These are phyloP conservation scores for Mitragyna speciosa DNA, from an alignment of 257 asterid species.

Conservation along the genomic window DNA sequence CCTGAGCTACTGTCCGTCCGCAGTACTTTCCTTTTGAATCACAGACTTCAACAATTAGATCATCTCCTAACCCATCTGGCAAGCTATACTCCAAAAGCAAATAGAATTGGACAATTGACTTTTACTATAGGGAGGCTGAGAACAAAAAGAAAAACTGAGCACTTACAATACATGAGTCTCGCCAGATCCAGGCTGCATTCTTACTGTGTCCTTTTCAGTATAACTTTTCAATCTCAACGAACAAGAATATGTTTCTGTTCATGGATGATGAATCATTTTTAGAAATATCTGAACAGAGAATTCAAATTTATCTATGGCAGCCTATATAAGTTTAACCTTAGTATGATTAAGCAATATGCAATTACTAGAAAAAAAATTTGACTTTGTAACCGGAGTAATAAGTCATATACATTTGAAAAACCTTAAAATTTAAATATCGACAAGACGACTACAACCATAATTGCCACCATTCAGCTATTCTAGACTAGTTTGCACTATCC, in stretches of 20 bases:
- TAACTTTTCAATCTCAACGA: constrained; percentile 76
- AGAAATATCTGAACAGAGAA: neutral
- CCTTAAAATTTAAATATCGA: neutral
- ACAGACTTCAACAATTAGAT: constrained; percentile 68
- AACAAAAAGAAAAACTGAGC: constrained; percentile 1
- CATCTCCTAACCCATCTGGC: constrained; percentile 93
- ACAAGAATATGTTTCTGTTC: constrained; percentile 78
- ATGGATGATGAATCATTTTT: neutral
- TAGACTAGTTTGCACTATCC: neutral
- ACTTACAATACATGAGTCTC: constrained; percentile 91
- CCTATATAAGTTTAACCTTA: neutral
- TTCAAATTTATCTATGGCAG: constrained; percentile 9
- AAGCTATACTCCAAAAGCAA: constrained; percentile 46
- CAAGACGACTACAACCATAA: neutral
- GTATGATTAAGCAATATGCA: neutral
- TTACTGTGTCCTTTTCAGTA: constrained; percentile 72
- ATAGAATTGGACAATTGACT: constrained; percentile 18
- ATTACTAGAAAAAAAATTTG: no score
- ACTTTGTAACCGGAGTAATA: neutral
- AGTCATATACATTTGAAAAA: neutral
- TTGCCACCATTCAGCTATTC: neutral
- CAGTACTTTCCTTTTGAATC: constrained; percentile 79
- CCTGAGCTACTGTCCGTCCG: constrained; percentile 81
- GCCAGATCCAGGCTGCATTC: constrained; percentile 95
- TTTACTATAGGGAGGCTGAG: constrained; percentile 10